These are phyloP conservation scores for Eutrema japonicum DNA, from an alignment of 345 rosid species.

Conservation along the genomic window DNA sequence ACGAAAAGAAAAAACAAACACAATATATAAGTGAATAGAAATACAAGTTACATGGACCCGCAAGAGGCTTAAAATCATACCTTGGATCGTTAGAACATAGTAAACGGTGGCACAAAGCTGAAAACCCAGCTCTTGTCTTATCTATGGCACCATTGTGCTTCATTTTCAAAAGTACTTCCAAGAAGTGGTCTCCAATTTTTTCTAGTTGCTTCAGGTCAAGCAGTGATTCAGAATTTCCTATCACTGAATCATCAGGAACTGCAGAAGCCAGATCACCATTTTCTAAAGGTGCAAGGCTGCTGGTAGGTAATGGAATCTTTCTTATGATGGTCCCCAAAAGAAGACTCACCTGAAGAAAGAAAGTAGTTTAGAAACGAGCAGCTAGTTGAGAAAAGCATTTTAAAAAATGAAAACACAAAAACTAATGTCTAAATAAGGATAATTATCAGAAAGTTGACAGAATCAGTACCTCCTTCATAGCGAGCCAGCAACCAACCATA, in stretches of 20 bases:
- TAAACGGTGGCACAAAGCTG: slow-evolving; percentile 94
- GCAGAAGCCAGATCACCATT: slow-evolving; percentile 43
- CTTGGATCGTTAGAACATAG: slow-evolving; percentile 90
- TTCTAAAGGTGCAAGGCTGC: slow-evolving; percentile 50
- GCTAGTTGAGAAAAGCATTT: slow-evolving; percentile 9
- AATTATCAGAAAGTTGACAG: slow-evolving; percentile 21
- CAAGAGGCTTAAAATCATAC: slow-evolving; percentile 48
- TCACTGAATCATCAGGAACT: slow-evolving; percentile 41
- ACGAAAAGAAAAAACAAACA: slow-evolving; percentile 35
- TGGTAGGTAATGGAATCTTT: slow-evolving; percentile 80
- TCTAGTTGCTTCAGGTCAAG: slow-evolving; percentile 87
- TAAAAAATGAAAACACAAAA: slow-evolving; percentile 29
- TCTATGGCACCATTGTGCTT: slow-evolving; percentile 99
- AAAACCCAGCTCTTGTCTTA: slow-evolving; percentile 97
- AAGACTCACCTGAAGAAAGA: slow-evolving; percentile 86
- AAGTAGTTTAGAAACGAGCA: slow-evolving; percentile 25
- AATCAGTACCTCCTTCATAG: slow-evolving; percentile 90
- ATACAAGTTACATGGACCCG: background rate
- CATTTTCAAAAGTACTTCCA: slow-evolving; percentile 96
- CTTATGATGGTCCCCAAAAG: slow-evolving; percentile 86
- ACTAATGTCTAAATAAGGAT: slow-evolving; percentile 23
- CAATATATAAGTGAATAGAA: slow-evolving; percentile 2
- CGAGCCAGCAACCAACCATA: slow-evolving; percentile 99
- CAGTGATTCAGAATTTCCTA: slow-evolving; percentile 47
- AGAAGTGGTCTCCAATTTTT: slow-evolving; percentile 85